Percentiles rank a stretch among this genome's conserved stretches.
Conservation (phyloP, 371 early-diverging fungal species). For the Funneliformis caledonium region DNA sequence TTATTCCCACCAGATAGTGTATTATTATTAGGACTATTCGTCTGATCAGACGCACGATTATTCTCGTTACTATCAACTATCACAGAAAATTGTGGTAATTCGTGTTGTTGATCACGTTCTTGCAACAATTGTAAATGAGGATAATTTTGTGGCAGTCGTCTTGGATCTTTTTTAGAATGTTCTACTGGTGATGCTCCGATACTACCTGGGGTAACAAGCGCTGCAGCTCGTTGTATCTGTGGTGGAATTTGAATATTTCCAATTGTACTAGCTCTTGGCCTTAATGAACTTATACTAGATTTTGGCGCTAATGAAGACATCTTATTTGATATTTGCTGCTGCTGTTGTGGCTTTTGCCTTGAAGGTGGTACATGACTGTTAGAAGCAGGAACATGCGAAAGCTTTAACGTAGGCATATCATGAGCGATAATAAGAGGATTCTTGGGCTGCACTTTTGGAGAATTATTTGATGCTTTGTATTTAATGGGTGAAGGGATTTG, state of each 20-base stretch:
- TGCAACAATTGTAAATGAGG: slow-evolving; percentile 26
- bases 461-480: slow-evolving; percentile 12
- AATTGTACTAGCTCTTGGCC: slow-evolving; percentile 39
- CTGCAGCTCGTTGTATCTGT: slow-evolving; percentile 33
- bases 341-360: slow-evolving; percentile 8
- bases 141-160: slow-evolving; percentile 28
- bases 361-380: background rate
- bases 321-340: background rate
- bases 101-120: slow-evolving; percentile 17
- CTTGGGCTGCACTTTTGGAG: slow-evolving; percentile 18
- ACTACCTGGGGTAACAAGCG: slow-evolving; percentile 30
- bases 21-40: background rate
- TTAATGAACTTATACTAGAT: slow-evolving; percentile 11
- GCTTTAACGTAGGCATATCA: slow-evolving; percentile 14
- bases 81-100: slow-evolving; percentile 24
- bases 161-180: slow-evolving; percentile 29
- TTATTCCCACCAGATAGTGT: background rate
- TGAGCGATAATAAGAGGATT: background rate
- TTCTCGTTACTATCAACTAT: slow-evolving; percentile 26
- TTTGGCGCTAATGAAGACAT: slow-evolving; percentile 11
- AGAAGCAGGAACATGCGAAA: background rate
- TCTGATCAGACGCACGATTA: background rate
- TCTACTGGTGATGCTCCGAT: slow-evolving; percentile 1
- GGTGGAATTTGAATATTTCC: slow-evolving; percentile 40
- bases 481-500: slow-evolving; percentile 12